Conservation (phyloP, 139 green algal genomes). For the Tetraselmis striata region DNA sequence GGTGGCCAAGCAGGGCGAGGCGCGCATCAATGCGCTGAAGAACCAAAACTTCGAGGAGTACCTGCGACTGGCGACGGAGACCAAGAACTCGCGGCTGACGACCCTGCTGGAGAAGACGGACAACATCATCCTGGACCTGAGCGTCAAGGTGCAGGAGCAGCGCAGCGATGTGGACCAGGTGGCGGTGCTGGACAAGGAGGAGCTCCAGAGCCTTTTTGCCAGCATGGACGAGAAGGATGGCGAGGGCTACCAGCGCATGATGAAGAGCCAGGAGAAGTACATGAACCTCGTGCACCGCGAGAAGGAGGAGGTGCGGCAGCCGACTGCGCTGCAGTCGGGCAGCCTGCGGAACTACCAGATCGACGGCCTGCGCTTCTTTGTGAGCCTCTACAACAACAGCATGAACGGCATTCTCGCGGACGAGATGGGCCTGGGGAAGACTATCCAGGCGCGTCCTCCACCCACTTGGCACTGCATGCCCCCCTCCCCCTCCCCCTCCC, state of each 20-base stretch:
- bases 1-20: constrained; percentile 19
- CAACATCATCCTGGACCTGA: constrained; percentile 32
- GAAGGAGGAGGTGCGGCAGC: constrained; percentile 30
- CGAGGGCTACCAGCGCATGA: constrained; percentile 4
- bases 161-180: background rate
- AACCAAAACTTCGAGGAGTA: constrained; percentile 41
- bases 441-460: constrained; percentile 21
- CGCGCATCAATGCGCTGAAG: constrained; percentile 29
- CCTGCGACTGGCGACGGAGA: constrained; percentile 23
- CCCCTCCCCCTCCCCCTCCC: background rate
- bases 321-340: constrained; percentile 32
- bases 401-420: constrained; percentile 61
- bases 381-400: constrained; percentile 60
- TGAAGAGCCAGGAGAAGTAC: constrained; percentile 25
- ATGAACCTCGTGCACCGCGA: constrained; percentile 28
- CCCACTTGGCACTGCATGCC: background rate
- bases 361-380: constrained; percentile 49
- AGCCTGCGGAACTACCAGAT: constrained; percentile 39
- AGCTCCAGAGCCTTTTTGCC: background rate
- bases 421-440: constrained; percentile 57
- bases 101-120: constrained; percentile 34
- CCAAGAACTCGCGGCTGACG: constrained; percentile 34
- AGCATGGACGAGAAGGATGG: background rate
- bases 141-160: constrained; percentile 20
- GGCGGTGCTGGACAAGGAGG: constrained; percentile 7